Base-by-base conservation (phyloP, 805 yeast genomes). In the Saccharomycopsis fermentans region DNA sequence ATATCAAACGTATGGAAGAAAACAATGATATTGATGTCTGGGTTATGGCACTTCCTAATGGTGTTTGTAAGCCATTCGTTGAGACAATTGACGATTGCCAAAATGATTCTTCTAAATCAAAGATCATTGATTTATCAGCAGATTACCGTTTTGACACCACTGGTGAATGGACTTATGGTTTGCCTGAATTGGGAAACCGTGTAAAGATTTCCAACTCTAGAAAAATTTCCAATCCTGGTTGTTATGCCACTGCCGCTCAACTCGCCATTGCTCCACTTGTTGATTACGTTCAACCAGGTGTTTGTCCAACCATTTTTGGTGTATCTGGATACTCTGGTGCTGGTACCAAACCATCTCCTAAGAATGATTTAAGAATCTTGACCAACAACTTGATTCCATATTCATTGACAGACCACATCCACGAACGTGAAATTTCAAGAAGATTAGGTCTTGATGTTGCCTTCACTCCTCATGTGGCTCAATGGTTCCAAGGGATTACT, bases 21-120 rank as follows among this genome's bases (percentile, higher is more conserved):
- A 75, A 82, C 54, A 81, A 83, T 55, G 87, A 81, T 57, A 88
- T 94, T 59, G 99, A 94, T 68, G 86, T 91, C 56, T 94, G 99
- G 99, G 96, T 95, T 29, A 94, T 95, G 99, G 99, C 99, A 1
- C 79, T 94, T 67, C 99, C 99, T 63, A 94, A 94, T 70, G 97
- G 97, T 54, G 97, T 94, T 40, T 94, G 98, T 69, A 83, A 84
- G 69, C 94, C 90, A 58, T 87, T 87, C 70, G 94, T 87, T 43
- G 84, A 84, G 19, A 90, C 92, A 27, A 87, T 87, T 65, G 88
- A 84, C 64, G 77, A 83, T 21, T 87, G 84, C 32, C 68, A 69
- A n/a, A 12, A 54, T 3, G 17, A 54, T 35, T 65, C 67, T 54
- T 65, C 65, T 8, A 66, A 68, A 14, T 84, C 87, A 17, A 94